These are phyloP conservation scores for Pythium diclinum DNA, from an alignment of 352 stramenopile genomes.

Conservation along the genomic window DNA sequence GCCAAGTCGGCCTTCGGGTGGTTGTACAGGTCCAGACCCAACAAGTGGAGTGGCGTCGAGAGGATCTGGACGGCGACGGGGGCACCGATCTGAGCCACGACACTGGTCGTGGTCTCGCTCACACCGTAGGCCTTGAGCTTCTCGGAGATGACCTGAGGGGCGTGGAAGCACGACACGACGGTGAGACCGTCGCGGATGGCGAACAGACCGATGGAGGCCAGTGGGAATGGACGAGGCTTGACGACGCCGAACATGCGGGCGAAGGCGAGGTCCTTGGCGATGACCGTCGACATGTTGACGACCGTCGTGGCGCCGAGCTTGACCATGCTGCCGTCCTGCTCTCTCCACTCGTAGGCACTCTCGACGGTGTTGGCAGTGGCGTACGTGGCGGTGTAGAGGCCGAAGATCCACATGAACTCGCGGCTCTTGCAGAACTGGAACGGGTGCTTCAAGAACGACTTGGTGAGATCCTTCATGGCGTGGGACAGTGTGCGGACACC, in stretches of 20 bases:
- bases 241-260: conserved; percentile 60
- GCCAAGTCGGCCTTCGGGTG: conserved; percentile 19
- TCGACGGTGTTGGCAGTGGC: conserved; percentile 51
- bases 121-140: conserved; percentile 34
- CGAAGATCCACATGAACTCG: conserved; percentile 62
- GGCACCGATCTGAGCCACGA: conserved; percentile 42
- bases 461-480: conserved; percentile 32
- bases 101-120: conserved; percentile 28
- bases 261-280: conserved; percentile 69
- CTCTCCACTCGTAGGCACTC: conserved; percentile 41
- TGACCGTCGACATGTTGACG: conserved; percentile 57
- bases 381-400: conserved; percentile 64
- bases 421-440: conserved; percentile 47
- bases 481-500: conserved; percentile 33
- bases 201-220: conserved; percentile 50
- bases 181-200: conserved; percentile 51
- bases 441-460: conserved; percentile 36
- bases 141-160: conserved; percentile 33
- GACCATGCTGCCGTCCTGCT: conserved; percentile 32
- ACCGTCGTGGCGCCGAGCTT: conserved; percentile 54
- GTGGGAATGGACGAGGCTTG: conserved; percentile 39
- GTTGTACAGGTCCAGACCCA: conserved; percentile 70
- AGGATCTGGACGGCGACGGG: conserved; percentile 50
- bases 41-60: conserved; percentile 59
- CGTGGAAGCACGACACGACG: conserved; percentile 57